These are phyloP conservation scores for Neopestalotiopsis rosae DNA, from an alignment of 2,329 filamentous ascomycete species.

Conservation along the genomic window DNA sequence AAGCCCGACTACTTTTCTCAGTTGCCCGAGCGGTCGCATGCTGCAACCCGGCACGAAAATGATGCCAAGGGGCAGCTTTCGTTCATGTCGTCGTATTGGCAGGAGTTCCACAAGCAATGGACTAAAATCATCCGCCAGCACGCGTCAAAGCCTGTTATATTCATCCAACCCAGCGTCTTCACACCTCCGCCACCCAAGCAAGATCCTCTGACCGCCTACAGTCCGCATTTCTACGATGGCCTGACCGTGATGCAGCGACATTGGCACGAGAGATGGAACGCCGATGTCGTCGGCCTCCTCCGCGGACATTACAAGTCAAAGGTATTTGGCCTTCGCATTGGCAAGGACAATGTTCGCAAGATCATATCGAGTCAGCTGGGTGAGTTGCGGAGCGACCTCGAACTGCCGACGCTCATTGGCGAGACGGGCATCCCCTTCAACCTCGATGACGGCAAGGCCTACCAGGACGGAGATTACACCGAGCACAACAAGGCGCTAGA, in stretches of 20 bases:
- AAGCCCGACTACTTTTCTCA: slow-evolving; percentile 26
- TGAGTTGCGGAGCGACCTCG: slow-evolving; percentile 23
- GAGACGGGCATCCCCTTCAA: slow-evolving; percentile 32
- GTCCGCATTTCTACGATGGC: slow-evolving; percentile 32
- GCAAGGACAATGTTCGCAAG: slow-evolving; percentile 24
- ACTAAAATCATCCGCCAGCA: slow-evolving; percentile 21
- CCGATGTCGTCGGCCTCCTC: slow-evolving; percentile 29
- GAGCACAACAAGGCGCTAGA: slow-evolving; percentile 29
- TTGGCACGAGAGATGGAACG: slow-evolving; percentile 31
- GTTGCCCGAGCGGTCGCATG: slow-evolving; percentile 17
- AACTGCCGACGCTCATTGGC: slow-evolving; percentile 26
- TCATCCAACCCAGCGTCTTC: slow-evolving; percentile 30
- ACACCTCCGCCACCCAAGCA: slow-evolving; percentile 24
- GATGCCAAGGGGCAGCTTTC: slow-evolving; percentile 18
- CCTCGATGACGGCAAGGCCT: slow-evolving; percentile 27
- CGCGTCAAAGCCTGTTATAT: slow-evolving; percentile 21
- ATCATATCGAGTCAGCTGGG: slow-evolving; percentile 28
- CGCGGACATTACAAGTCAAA: slow-evolving; percentile 28
- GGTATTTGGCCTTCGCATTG: slow-evolving; percentile 26
- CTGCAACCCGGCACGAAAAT: slow-evolving; percentile 22
- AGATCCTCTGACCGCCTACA: slow-evolving; percentile 25
- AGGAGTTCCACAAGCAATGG: slow-evolving; percentile 27
- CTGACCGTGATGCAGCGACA: slow-evolving; percentile 30
- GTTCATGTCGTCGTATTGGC: slow-evolving; percentile 30
- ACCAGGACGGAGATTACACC: slow-evolving; percentile 28